A percentile compares a stretch with the other conserved stretches of the same genome.
Conservation (phyloP, 805 yeast genomes). For the Candida tammaniensis region DNA sequence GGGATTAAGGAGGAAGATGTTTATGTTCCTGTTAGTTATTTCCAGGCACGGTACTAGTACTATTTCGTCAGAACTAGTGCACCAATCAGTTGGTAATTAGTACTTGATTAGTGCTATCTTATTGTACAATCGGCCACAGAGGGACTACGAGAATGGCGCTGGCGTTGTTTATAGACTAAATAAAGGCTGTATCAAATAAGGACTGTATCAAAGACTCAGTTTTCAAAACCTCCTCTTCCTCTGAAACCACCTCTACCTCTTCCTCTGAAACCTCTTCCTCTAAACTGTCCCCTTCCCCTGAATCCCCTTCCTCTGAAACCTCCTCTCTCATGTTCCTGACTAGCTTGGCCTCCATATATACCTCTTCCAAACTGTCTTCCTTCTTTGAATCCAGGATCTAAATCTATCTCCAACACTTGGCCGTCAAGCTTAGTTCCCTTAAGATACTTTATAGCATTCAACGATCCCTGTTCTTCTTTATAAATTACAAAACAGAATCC, state of each 20-base stretch:
- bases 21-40: constrained; percentile 26
- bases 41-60: constrained; percentile 19
- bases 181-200: neutral
- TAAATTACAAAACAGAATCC: constrained; percentile 94
- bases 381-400: constrained; percentile 94
- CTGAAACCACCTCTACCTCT: constrained; percentile 14
- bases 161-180: neutral
- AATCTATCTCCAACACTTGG: constrained; percentile 74
- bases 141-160: neutral
- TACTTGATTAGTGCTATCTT: neutral
- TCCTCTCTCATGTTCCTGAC: constrained; percentile 51
- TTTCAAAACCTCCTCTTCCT: constrained; percentile 10
- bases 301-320: constrained; percentile 41
- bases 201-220: neutral
- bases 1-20: constrained; percentile 27
- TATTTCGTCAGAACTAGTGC: too few relatives aligned
- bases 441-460: constrained; percentile 78
- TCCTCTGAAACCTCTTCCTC: constrained; percentile 27
- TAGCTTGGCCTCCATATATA: constrained; percentile 84
- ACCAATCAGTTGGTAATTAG: neutral
- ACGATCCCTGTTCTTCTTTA: constrained; percentile 62
- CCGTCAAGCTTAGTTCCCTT: constrained; percentile 84
- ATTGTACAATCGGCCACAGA: neutral
- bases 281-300: constrained; percentile 34
- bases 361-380: constrained; percentile 98